Base-by-base conservation (phyloP, 1,139 yeast species). In the Cylindricascospora bacillispora region DNA sequence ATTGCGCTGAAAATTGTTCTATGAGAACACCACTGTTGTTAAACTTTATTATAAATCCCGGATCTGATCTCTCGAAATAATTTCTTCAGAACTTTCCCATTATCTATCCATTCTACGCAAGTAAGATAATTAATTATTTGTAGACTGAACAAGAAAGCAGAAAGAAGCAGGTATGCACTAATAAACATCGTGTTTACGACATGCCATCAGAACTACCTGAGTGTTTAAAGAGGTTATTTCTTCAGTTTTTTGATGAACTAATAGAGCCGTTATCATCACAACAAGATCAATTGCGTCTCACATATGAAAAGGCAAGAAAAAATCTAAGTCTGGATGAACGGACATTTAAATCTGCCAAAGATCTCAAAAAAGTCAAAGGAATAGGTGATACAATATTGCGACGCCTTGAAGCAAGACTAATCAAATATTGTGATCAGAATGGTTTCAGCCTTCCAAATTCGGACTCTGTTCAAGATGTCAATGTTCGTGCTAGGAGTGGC, bases 311-410 rank as follows among this genome's bases (percentile, higher is more conserved):
- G 29, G 57, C 57, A 1, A 39, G 37, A 27, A 38, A 35, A 11
- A 45, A 51, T 24, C 31, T 52, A 13, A 27, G 34, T 11, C 39
- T 34, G 3, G 23, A 39, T 13, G 44, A 40, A 3, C 43, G 33
- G 2, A 25, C 26, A 9, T 36, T 48, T 13, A 39, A 34, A 27
- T 40, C 42, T 20, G 52, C 57, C 4, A 32, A 33, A 14, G 53
- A 49, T 30, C 34, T 53, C 11, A 39, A 39, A 19, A 47, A 45
- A 27, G 49, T 53, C 10, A 49, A 41, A 20, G 57, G 57, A 2
- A 52, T 53, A 17, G 57, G 57, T 10, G 42, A 40, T 12, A 39
- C 47, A 1, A 51, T 49, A 7, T 37, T 48, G 22, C 45, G 39
- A 22, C 34, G 47, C 17, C 30, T 53, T 13, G 45, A 43, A 24